Conservation (phyloP, 805 yeast genomes). For the Blastobotrys americana region DNA sequence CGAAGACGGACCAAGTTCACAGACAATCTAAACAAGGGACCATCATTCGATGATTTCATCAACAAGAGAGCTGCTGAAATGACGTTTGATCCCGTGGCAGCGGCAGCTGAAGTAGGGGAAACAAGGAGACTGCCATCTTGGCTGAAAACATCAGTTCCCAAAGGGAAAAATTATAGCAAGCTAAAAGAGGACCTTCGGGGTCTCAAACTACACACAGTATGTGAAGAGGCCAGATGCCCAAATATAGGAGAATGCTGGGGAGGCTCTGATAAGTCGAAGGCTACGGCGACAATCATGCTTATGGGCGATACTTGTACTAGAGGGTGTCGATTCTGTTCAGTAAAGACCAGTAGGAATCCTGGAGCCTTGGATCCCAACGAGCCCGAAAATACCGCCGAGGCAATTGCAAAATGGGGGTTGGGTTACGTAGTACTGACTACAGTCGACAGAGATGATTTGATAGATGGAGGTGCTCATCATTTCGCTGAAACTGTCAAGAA, state of each 20-base stretch:
- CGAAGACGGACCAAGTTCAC: slow-evolving; percentile 53
- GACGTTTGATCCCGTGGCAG: slow-evolving; percentile 57
- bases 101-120: slow-evolving; percentile 29
- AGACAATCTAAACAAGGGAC: slow-evolving; percentile 72
- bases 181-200: slow-evolving; percentile 84
- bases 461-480: slow-evolving; percentile 91
- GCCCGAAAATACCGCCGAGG: slow-evolving; percentile 97
- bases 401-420: slow-evolving; percentile 94
- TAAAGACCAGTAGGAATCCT: slow-evolving; percentile 84
- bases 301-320: slow-evolving; percentile 98
- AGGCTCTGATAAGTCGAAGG: slow-evolving; percentile 79
- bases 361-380: slow-evolving; percentile 89
- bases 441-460: slow-evolving; percentile 91
- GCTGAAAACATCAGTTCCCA: slow-evolving; percentile 96
- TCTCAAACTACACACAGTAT: slow-evolving; percentile 84
- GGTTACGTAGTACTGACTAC: slow-evolving; percentile 97
- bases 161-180: slow-evolving; percentile 75
- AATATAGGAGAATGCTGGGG: slow-evolving; percentile 99
- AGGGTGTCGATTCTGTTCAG: slow-evolving; percentile 98
- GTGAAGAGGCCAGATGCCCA: slow-evolving; percentile 99
- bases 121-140: slow-evolving; percentile 73
- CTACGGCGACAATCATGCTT: slow-evolving; percentile 96
- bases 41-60: slow-evolving; percentile 87
- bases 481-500: slow-evolving; percentile 77
- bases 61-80: slow-evolving; percentile 67